phyloP scores from a whole-genome alignment of 257 asterid species.

The Rhazya stricta region DNA sequence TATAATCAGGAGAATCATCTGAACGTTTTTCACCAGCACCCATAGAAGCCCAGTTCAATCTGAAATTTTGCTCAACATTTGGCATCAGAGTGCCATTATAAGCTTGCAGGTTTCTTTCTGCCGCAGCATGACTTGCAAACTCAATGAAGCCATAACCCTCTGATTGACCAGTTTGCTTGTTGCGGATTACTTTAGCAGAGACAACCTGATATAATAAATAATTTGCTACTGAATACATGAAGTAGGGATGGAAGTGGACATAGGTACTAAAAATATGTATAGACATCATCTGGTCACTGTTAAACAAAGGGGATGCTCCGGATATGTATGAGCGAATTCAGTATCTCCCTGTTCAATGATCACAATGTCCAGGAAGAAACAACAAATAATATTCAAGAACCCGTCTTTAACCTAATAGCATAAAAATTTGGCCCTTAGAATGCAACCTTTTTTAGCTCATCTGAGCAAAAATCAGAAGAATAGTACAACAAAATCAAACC shows the following conservation, averaged over 20 bases:
- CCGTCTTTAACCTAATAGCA: not conserved
- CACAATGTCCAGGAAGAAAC: not conserved
- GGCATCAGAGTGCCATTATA: slow-evolving; percentile 80
- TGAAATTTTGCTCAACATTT: slow-evolving; percentile 60
- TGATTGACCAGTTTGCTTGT: slow-evolving; percentile 67
- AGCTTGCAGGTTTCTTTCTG: slow-evolving; percentile 62
- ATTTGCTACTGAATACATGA: not conserved
- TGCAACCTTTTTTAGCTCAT: not conserved
- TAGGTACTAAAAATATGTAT: not conserved
- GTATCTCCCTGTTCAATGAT: not conserved
- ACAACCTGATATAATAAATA: slow-evolving; percentile 42
- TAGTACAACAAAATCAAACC: not conserved
- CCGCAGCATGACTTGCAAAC: slow-evolving; percentile 79
- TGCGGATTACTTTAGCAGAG: slow-evolving; percentile 73
- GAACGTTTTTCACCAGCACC: slow-evolving; percentile 84
- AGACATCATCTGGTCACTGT: not conserved
- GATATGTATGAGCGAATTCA: not conserved
- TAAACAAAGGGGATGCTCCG: not conserved
- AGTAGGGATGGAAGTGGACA: not conserved
- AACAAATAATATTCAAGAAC: not conserved
- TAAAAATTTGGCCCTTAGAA: not conserved
- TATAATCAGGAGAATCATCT: slow-evolving; percentile 68
- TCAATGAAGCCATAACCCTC: slow-evolving; percentile 94
- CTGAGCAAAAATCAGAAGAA: not conserved
- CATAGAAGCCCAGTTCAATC: slow-evolving; percentile 94